A percentile compares a stretch with the other conserved stretches of the same genome.
Evolutionary conservation across 2,329 filamentous ascomycete genomes (phyloP).

Genomic region (Aspergillus sp.): DNA sequence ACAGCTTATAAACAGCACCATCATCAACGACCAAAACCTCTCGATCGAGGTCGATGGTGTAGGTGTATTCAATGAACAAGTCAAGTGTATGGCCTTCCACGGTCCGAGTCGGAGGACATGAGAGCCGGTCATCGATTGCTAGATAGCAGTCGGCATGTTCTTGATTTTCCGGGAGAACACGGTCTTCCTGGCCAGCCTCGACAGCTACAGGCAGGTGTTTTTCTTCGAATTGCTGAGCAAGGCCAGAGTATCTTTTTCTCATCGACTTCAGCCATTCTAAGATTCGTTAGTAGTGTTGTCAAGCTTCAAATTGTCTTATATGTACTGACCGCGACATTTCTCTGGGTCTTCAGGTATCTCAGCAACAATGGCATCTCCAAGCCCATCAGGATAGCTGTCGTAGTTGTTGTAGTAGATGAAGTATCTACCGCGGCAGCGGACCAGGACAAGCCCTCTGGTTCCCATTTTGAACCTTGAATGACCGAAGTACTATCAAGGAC

Average conservation of each 20-base stretch:
- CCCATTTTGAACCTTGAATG: constrained; percentile 6
- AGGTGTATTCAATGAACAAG: constrained; percentile 9
- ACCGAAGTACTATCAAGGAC: not conserved
- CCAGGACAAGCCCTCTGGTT: constrained; percentile 9
- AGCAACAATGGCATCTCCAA: constrained; percentile 9
- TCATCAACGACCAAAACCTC: constrained; percentile 11
- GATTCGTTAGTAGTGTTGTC: not conserved
- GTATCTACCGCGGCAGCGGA: constrained; percentile 14
- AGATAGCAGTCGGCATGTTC: constrained; percentile 7
- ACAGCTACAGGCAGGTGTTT: constrained; percentile 6
- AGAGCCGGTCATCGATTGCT: constrained; percentile 9
- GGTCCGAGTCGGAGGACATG: constrained; percentile 5
- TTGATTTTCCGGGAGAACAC: too few relatives aligned
- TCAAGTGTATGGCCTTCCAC: not conserved
- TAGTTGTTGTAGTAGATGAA: constrained; percentile 13
- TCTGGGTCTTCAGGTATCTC: constrained; percentile 8
- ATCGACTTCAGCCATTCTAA: constrained; percentile 12
- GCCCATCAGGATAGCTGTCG: constrained; percentile 15
- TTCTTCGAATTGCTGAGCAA: constrained; percentile 8
- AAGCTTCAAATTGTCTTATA: not conserved
- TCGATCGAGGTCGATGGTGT: constrained; percentile 14
- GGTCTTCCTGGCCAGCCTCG: not conserved
- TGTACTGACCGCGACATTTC: constrained; percentile 9
- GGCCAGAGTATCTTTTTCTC: constrained; percentile 4
- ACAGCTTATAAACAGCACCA: constrained; percentile 4